These are phyloP conservation scores for Lactarius hengduanensis DNA, from an alignment of 768 basidiomycete genomes.

Conservation along the genomic window DNA sequence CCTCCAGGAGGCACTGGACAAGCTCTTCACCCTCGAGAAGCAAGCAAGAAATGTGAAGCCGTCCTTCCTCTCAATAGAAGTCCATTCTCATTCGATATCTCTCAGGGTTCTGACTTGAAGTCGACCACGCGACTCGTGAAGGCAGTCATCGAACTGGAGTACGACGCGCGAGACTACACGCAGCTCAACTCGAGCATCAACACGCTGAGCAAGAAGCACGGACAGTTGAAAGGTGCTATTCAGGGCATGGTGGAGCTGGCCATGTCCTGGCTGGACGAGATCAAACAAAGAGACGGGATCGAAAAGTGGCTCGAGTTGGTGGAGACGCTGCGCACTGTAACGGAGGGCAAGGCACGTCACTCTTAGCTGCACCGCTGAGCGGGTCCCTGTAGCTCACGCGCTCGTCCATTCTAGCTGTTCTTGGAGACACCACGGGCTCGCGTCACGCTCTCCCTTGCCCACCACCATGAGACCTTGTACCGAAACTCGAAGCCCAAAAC, in stretches of 20 bases:
- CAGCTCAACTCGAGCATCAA: slow-evolving; percentile 69
- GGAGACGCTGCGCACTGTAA: slow-evolving; percentile 85
- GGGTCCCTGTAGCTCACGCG: slow-evolving; percentile 6
- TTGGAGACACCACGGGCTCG: slow-evolving; percentile 95
- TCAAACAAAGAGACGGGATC: slow-evolving; percentile 63
- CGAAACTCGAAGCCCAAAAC: slow-evolving; percentile 44
- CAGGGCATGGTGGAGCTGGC: slow-evolving; percentile 89
- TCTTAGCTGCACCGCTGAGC: background rate
- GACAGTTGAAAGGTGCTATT: slow-evolving; percentile 87
- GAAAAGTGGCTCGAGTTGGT: slow-evolving; percentile 85
- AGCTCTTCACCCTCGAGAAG: slow-evolving; percentile 86
- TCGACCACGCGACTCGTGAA: slow-evolving; percentile 90
- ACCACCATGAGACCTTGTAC: slow-evolving; percentile 76
- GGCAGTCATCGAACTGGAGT: slow-evolving; percentile 67
- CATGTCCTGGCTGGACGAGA: slow-evolving; percentile 77
- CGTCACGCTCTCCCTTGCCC: slow-evolving; percentile 83
- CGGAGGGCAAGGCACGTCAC: slow-evolving; percentile 89
- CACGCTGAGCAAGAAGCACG: slow-evolving; percentile 90
- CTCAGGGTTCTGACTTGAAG: slow-evolving; percentile 83
- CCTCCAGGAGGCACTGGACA: slow-evolving; percentile 85
- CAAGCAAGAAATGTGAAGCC: slow-evolving; percentile 86
- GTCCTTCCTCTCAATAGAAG: slow-evolving; percentile 20
- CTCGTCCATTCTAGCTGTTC: slow-evolving; percentile 63
- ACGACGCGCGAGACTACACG: slow-evolving; percentile 65
- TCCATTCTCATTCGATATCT: background rate